Evolutionary conservation across 2,329 filamentous ascomycete genomes (phyloP).

Genomic region (Penicillium aurantiogriseum): DNA sequence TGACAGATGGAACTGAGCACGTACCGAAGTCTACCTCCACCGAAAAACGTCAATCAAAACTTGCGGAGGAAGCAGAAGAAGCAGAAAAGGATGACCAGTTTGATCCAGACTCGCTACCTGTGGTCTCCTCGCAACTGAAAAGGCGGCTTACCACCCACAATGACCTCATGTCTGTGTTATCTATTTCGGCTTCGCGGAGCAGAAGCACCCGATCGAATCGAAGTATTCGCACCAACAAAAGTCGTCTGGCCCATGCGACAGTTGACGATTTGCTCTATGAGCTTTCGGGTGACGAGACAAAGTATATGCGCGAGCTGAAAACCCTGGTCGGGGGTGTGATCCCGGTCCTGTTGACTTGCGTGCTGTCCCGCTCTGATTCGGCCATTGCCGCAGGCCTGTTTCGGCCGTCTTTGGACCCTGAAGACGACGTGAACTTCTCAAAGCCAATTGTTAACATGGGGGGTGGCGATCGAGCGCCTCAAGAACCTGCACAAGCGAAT

Average conservation of each 20-base stretch:
- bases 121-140: conserved; percentile 56
- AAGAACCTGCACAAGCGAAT: conserved; percentile 77
- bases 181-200: conserved; percentile 59
- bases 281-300: conserved; percentile 76
- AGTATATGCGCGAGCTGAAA: conserved; percentile 87
- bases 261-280: conserved; percentile 75
- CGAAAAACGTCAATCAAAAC: neutral
- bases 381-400: conserved; percentile 67
- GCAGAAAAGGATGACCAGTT: conserved; percentile 45
- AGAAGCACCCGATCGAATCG: conserved; percentile 72
- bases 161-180: conserved; percentile 90
- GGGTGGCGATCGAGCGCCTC: conserved; percentile 80
- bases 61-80: conserved; percentile 20
- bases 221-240: conserved; percentile 73
- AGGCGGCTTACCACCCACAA: conserved; percentile 85
- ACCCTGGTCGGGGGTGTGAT: conserved; percentile 94
- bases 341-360: conserved; percentile 82
- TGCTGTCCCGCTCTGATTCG: conserved; percentile 69
- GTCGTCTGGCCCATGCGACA: conserved; percentile 64
- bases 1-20: conserved; percentile 18
- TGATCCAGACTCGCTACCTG: conserved; percentile 43
- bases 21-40: neutral
- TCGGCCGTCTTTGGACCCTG: conserved; percentile 52
- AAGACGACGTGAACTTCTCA: conserved; percentile 64
- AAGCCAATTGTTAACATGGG: conserved; percentile 95